A percentile compares a stretch with the other conserved stretches of the same genome.
phyloP scores from a whole-genome alignment of 441 rosid species.

The Jatropha podagrica region DNA sequence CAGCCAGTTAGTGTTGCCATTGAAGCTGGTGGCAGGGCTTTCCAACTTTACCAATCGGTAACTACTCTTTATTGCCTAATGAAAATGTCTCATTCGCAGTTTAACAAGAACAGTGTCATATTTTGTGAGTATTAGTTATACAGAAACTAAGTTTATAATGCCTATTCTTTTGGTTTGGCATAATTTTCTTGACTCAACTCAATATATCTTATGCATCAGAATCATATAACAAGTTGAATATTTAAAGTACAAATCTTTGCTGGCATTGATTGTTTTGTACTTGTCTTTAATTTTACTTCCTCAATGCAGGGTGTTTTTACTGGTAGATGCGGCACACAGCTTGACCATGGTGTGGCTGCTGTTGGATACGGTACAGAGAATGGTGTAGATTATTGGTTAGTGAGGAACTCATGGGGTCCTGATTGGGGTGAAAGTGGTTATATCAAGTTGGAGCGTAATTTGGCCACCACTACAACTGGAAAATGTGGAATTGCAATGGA shows the following conservation, averaged over 20 bases:
- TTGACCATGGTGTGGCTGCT: slow-evolving; percentile 85
- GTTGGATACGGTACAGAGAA: slow-evolving; percentile 90
- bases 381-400: slow-evolving; percentile 75
- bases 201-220: too few species aligned
- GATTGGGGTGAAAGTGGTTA: slow-evolving; percentile 87
- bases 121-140: neutral
- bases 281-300: neutral
- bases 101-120: neutral
- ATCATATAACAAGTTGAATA: too few species aligned
- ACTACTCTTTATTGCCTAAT: slow-evolving; percentile 4
- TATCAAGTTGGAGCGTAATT: slow-evolving; percentile 69
- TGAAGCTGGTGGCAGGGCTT: slow-evolving; percentile 82
- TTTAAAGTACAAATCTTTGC: neutral
- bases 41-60: slow-evolving; percentile 77
- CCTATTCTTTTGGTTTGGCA: neutral
- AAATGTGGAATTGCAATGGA: slow-evolving; percentile 90
- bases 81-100: neutral
- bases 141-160: neutral
- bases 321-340: slow-evolving; percentile 67
- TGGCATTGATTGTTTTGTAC: neutral
- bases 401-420: slow-evolving; percentile 81
- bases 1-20: slow-evolving; percentile 90
- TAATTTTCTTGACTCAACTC: too few species aligned
- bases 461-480: slow-evolving; percentile 41
- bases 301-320: slow-evolving; percentile 65